These are phyloP conservation scores for Ilyonectria sp. DNA, from an alignment of 2,329 filamentous ascomycete species.

Conservation along the genomic window DNA sequence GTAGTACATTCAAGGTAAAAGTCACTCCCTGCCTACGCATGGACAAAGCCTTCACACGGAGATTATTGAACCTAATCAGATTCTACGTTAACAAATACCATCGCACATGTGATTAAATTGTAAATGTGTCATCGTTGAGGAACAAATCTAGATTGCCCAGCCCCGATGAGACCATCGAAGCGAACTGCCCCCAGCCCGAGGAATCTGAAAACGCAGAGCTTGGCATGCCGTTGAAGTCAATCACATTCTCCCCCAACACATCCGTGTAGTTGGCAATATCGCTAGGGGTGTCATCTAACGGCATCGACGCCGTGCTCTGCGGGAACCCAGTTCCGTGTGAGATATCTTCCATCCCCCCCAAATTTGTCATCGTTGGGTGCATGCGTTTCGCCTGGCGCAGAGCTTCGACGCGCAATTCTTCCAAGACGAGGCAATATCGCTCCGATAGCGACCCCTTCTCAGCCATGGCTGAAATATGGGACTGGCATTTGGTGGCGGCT, in stretches of 20 bases:
- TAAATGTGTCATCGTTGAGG: slow-evolving; percentile 40
- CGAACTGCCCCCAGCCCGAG: slow-evolving; percentile 45
- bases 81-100: too few relatives aligned
- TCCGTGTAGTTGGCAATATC: slow-evolving; percentile 42
- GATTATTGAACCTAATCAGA: too few relatives aligned
- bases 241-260: slow-evolving; percentile 34
- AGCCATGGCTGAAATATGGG: slow-evolving; percentile 42
- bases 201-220: slow-evolving; percentile 34
- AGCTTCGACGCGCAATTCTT: slow-evolving; percentile 43
- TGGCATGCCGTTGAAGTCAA: slow-evolving; percentile 45
- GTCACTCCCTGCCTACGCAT: too few relatives aligned
- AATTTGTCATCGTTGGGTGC: slow-evolving; percentile 30
- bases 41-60: too few relatives aligned
- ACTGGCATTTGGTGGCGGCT: slow-evolving; percentile 41
- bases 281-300: slow-evolving; percentile 35
- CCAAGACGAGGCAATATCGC: slow-evolving; percentile 42
- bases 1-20: too few relatives aligned
- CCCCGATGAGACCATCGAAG: slow-evolving; percentile 46
- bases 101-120: slow-evolving; percentile 7
- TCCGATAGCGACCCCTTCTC: slow-evolving; percentile 43
- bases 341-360: slow-evolving; percentile 18
- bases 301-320: neutral
- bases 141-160: slow-evolving; percentile 46
- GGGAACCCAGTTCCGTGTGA: slow-evolving; percentile 35
- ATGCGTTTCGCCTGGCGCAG: slow-evolving; percentile 40